These are phyloP conservation scores for Ophiostoma fasciatum DNA, from an alignment of 2,329 filamentous ascomycete species.

Conservation along the genomic window DNA sequence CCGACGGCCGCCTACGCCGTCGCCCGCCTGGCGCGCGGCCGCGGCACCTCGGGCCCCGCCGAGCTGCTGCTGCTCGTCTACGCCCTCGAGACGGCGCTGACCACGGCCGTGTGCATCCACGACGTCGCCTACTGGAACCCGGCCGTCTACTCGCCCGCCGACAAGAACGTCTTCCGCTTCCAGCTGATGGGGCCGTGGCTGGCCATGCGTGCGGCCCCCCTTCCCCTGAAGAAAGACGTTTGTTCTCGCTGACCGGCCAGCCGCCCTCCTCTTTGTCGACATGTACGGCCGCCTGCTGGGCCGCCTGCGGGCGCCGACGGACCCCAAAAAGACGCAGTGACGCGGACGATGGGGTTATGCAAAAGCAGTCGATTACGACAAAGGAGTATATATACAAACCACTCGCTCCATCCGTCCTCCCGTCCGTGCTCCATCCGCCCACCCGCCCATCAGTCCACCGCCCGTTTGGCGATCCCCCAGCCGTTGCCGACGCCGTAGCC, in stretches of 20 bases:
- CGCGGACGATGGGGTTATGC: not conserved
- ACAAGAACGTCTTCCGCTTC: slow-evolving; percentile 32
- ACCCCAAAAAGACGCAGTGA: slow-evolving; percentile 29
- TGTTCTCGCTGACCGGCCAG: slow-evolving; percentile 18
- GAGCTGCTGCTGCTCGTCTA: slow-evolving; percentile 39
- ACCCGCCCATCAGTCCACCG: slow-evolving; percentile 27
- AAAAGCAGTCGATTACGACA: too few relatives aligned
- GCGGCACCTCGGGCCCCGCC: slow-evolving; percentile 20
- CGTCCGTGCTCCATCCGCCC: too few relatives aligned
- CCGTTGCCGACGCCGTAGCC: slow-evolving; percentile 40
- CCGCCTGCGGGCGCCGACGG: slow-evolving; percentile 22
- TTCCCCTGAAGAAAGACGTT: too few relatives aligned
- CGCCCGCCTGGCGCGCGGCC: slow-evolving; percentile 19
- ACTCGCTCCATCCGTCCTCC: not conserved
- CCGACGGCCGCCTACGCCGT: slow-evolving; percentile 35
- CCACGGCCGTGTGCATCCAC: slow-evolving; percentile 34
- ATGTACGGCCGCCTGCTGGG: slow-evolving; percentile 37
- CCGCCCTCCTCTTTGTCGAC: slow-evolving; percentile 33
- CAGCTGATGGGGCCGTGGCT: slow-evolving; percentile 37
- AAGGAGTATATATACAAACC: not conserved
- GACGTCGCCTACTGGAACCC: slow-evolving; percentile 35
- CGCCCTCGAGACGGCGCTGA: slow-evolving; percentile 34
- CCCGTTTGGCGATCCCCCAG: slow-evolving; percentile 41
- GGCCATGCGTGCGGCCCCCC: slow-evolving; percentile 32
- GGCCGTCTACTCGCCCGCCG: slow-evolving; percentile 25